Evolutionary conservation across 2,329 filamentous ascomycete species (phyloP).

Genomic region (Penicillium sp.): DNA sequence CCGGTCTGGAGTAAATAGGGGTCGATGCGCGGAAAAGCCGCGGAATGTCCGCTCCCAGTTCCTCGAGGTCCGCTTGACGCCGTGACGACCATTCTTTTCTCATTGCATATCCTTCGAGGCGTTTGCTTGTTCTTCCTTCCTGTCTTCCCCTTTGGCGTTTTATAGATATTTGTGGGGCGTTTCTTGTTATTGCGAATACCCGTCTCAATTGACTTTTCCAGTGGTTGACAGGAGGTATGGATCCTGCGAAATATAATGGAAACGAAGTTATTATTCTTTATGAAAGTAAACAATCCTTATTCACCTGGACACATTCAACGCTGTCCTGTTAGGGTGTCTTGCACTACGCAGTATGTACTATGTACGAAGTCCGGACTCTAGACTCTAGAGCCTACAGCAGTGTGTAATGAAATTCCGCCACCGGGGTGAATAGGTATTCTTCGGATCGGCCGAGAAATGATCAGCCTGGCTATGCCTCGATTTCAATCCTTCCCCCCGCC

Average conservation of each 20-base stretch:
- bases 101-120: slow-evolving; percentile 7
- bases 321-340: too few species aligned
- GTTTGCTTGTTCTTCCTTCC: slow-evolving; percentile 1
- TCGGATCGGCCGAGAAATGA: slow-evolving; percentile 1
- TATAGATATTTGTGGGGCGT: slow-evolving; percentile 3
- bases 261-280: background rate
- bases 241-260: background rate
- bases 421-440: too few species aligned
- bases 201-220: slow-evolving; percentile 4
- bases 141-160: background rate
- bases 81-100: slow-evolving; percentile 15
- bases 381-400: too few species aligned
- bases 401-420: background rate
- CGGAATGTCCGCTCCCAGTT: slow-evolving; percentile 16
- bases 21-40: background rate
- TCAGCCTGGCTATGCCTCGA: background rate
- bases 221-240: background rate
- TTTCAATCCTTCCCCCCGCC: background rate
- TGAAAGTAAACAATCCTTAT: background rate
- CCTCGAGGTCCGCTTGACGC: slow-evolving; percentile 8
- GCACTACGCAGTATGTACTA: too few species aligned
- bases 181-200: slow-evolving; percentile 6
- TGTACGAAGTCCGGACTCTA: too few species aligned
- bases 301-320: too few species aligned
- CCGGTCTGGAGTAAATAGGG: slow-evolving; percentile 31